Percentiles rank a stretch among this genome's conserved stretches.
Evolutionary conservation across 345 rosid species (phyloP).

Genomic region (Eucalyptus pumila): DNA sequence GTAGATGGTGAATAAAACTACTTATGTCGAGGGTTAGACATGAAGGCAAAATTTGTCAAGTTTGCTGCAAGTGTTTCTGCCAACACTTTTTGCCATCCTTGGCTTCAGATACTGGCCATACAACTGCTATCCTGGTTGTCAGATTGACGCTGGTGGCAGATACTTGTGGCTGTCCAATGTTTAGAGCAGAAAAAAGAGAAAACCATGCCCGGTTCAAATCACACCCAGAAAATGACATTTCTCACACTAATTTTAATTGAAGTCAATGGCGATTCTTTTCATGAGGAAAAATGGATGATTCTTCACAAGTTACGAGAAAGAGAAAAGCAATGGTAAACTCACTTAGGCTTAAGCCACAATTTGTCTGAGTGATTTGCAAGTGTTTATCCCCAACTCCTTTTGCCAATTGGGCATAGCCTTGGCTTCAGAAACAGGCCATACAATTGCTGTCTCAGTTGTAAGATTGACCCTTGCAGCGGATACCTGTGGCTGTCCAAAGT

Average conservation of each 20-base stretch:
- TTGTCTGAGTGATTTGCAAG: too few species aligned
- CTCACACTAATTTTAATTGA: too few species aligned
- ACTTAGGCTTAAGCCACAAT: conserved; percentile 37
- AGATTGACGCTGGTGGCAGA: conserved; percentile 78
- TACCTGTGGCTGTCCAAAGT: too few species aligned
- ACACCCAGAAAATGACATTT: not conserved
- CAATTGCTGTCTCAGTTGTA: too few species aligned
- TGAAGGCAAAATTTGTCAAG: conserved; percentile 71
- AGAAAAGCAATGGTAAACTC: not conserved
- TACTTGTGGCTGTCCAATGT: conserved; percentile 63
- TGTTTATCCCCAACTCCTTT: too few species aligned
- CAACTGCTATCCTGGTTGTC: conserved; percentile 77
- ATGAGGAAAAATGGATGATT: too few species aligned
- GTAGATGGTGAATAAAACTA: not conserved
- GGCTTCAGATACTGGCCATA: conserved; percentile 80
- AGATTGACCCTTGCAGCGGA: conserved; percentile 32
- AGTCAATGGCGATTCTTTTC: too few species aligned
- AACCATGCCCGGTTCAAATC: not conserved
- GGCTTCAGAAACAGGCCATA: too few species aligned
- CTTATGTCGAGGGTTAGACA: conserved; percentile 63
- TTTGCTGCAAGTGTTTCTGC: conserved; percentile 86
- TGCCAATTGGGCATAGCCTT: too few species aligned
- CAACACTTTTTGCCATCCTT: conserved; percentile 57
- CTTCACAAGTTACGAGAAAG: not conserved
- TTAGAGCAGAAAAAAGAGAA: not conserved